Evolutionary conservation across 2,329 filamentous ascomycete genomes (phyloP).

Genomic region (Aciculosporium take): DNA sequence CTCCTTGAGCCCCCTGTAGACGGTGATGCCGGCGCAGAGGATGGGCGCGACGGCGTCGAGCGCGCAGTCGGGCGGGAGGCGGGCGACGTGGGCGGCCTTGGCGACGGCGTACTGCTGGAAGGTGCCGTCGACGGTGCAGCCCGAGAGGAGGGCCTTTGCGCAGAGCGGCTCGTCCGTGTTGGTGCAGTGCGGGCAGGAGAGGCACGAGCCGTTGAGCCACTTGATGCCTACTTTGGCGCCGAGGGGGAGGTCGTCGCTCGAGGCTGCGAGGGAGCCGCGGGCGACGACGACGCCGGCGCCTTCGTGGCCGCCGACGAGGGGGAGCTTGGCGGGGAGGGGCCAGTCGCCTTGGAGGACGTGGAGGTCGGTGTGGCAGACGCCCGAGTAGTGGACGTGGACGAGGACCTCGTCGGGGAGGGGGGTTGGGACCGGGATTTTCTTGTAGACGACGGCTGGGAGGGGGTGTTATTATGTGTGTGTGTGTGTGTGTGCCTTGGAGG

Average conservation of each 20-base stretch:
- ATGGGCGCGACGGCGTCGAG: conserved; percentile 69
- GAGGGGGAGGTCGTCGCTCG: conserved; percentile 53
- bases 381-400: conserved; percentile 78
- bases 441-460: conserved; percentile 55
- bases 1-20: conserved; percentile 87
- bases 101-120: conserved; percentile 90
- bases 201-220: conserved; percentile 83
- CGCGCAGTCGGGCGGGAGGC: conserved; percentile 61
- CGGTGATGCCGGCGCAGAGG: conserved; percentile 73
- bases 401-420: conserved; percentile 85
- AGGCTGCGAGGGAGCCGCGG: conserved; percentile 64
- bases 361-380: conserved; percentile 80
- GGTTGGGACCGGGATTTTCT: conserved; percentile 66
- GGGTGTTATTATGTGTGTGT: too few species aligned
- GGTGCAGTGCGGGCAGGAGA: conserved; percentile 72
- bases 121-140: conserved; percentile 82
- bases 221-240: conserved; percentile 82
- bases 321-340: conserved; percentile 70
- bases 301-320: conserved; percentile 70
- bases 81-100: conserved; percentile 73
- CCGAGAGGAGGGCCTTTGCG: conserved; percentile 58
- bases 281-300: conserved; percentile 75
- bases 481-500: too few species aligned
- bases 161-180: conserved; percentile 74
- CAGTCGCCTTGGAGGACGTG: conserved; percentile 78